A percentile compares a stretch with the other conserved stretches of the same genome.
Evolutionary conservation across 2,329 filamentous ascomycete genomes (phyloP).

Genomic region (Verticillium albo-atrum): DNA sequence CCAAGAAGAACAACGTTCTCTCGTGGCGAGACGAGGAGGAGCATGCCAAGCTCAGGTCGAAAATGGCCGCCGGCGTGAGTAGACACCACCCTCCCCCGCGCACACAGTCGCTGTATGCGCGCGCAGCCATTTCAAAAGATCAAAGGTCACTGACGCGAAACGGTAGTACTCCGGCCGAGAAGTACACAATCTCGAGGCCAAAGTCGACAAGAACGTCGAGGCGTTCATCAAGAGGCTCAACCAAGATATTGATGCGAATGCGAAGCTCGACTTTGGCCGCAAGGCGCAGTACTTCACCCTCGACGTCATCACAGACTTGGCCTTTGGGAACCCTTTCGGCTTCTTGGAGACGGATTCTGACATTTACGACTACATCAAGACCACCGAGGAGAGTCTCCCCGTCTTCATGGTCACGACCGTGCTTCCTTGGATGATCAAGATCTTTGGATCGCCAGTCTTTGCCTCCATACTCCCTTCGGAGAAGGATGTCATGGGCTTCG

Average conservation of each 20-base stretch:
- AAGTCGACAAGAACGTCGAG: constrained; percentile 46
- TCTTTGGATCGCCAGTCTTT: constrained; percentile 34
- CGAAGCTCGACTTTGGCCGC: constrained; percentile 41
- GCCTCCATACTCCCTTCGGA: constrained; percentile 34
- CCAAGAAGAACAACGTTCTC: constrained; percentile 47
- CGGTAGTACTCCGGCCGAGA: constrained; percentile 44
- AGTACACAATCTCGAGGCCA: constrained; percentile 40
- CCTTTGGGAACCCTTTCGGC: constrained; percentile 43
- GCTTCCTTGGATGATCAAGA: constrained; percentile 33
- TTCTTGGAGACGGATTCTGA: constrained; percentile 40
- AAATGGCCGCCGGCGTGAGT: constrained; percentile 45
- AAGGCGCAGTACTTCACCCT: constrained; percentile 47
- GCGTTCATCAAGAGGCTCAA: constrained; percentile 28
- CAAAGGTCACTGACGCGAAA: too few relatives aligned
- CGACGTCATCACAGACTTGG: constrained; percentile 49
- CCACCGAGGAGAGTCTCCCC: constrained; percentile 34
- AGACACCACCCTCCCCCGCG: background rate
- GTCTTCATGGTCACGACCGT: constrained; percentile 37
- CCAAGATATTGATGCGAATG: constrained; percentile 39
- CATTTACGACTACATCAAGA: constrained; percentile 40
- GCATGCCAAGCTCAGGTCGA: constrained; percentile 36
- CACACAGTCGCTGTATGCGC: too few relatives aligned
- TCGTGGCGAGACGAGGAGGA: constrained; percentile 41
- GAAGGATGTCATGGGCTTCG: constrained; percentile 31
- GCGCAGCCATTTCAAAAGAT: too few relatives aligned